Percentiles rank a stretch among this genome's conserved stretches.
phyloP scores from a whole-genome alignment of 2,329 filamentous ascomycete genomes.

The Sporothrix euskadiensis region DNA sequence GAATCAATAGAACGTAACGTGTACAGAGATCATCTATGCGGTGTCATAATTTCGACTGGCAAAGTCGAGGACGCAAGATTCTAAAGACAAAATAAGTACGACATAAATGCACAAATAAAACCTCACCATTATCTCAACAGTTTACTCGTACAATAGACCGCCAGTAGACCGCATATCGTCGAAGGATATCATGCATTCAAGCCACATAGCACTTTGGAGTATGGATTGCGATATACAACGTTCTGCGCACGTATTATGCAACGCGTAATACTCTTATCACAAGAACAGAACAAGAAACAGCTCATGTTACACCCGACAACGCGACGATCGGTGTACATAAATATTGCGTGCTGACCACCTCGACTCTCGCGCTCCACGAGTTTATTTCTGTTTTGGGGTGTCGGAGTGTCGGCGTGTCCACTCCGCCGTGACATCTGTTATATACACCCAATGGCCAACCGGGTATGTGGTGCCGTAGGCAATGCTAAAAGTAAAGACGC shows the following conservation, averaged over 20 bases:
- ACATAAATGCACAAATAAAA: too few relatives aligned
- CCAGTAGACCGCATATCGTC: too few relatives aligned
- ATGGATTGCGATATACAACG: background rate
- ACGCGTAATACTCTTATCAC: too few relatives aligned
- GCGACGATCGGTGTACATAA: background rate
- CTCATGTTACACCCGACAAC: background rate
- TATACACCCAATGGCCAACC: background rate
- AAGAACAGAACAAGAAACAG: background rate
- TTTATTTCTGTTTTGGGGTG: background rate
- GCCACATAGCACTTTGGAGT: background rate
- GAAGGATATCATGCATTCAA: too few relatives aligned
- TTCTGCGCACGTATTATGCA: background rate
- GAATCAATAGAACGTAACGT: too few relatives aligned
- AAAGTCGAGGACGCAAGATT: too few relatives aligned
- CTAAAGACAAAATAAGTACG: too few relatives aligned
- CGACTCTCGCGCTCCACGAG: background rate
- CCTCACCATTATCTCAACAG: too few relatives aligned
- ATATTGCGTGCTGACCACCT: background rate
- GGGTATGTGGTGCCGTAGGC: background rate
- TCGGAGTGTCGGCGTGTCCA: background rate
- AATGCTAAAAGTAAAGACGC: background rate
- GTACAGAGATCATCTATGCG: too few relatives aligned
- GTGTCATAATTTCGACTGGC: too few relatives aligned
- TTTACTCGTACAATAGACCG: too few relatives aligned
- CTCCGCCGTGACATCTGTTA: background rate